Base-by-base conservation (phyloP, 208 protist species). In the Trypanosoma lewisi region DNA sequence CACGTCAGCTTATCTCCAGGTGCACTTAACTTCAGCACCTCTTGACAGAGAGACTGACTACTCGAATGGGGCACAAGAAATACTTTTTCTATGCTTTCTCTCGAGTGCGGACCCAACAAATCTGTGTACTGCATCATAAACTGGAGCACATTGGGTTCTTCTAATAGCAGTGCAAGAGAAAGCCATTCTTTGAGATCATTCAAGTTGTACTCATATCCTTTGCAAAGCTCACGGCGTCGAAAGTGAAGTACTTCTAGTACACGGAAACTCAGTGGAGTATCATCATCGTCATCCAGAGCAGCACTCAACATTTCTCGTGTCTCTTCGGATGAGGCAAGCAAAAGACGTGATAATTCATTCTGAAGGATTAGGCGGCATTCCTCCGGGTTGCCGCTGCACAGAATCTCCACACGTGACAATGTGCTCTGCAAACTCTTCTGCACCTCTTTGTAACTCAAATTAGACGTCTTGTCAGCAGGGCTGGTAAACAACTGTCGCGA, bases 171-270 rank as follows among this genome's bases (percentile, higher is more conserved):
- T 12, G 67, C 63, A 23, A 93, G 68, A 23, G 77, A 56, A 21
- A 86, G 65, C 77, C 75, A 83, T 49, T 88, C 82, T 48, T 80
- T 76, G 6, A 89, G 48, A 39, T 89, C 82, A 60, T 79, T 70
- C 45, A 85, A 50, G 2, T 60, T 60, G 25, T 53, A 53, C 54
- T 85, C 79, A 19, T 76, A 77, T 2, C 82, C 83, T 37, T 73
- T 65, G 25, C 76, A 74, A 4, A 90, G 65, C 19, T 72, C 60
- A 21, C 63, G 58, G 25, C 81, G 83, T 23, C 79, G 76, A 23
- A 70, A 64, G 17, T 70, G 70, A 1, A 87, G 68, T 4, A 93
- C 70, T 1, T 71, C 65, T 48, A 85, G 62, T 7, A 86, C 73
- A 55, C 77, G 70, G 31, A 55, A 65, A 49, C 80, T 86, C 33